A percentile compares a stretch with the other conserved stretches of the same genome.
Evolutionary conservation across 768 basidiomycete species (phyloP).

Genomic region (Pisolithus marmoratus): DNA sequence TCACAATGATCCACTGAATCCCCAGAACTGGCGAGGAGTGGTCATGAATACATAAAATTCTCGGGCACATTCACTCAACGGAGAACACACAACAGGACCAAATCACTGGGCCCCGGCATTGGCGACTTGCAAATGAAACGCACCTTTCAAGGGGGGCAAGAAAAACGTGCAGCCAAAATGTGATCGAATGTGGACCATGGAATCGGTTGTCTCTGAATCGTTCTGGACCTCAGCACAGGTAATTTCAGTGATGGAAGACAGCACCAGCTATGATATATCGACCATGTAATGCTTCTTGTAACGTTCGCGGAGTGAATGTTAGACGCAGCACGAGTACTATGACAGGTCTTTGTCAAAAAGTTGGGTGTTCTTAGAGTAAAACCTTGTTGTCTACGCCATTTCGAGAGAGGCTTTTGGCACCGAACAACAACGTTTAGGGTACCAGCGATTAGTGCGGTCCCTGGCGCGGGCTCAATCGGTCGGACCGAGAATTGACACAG

Average conservation of each 20-base stretch:
- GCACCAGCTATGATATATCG: not conserved
- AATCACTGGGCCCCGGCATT: not conserved
- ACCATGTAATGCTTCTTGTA: not conserved
- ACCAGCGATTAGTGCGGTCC: no score
- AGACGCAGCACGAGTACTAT: not conserved
- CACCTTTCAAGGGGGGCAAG: not conserved
- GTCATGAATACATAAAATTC: not conserved
- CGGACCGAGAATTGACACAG: no score
- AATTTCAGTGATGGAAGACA: constrained; percentile 1
- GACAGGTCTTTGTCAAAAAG: not conserved
- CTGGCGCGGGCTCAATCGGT: no score
- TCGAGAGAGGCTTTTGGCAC: no score
- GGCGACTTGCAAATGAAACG: not conserved
- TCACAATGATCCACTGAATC: no score
- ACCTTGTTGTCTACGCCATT: no score
- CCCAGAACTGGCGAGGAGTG: no score
- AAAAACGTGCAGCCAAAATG: not conserved
- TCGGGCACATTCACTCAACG: not conserved
- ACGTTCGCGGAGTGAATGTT: not conserved
- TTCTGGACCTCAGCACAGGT: not conserved
- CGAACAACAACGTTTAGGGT: no score
- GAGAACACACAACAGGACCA: not conserved
- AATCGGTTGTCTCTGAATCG: not conserved
- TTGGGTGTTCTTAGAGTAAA: no score
- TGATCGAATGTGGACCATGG: not conserved